Evolutionary conservation across 345 rosid species (phyloP).

Genomic region (Pistacia integerrima): DNA sequence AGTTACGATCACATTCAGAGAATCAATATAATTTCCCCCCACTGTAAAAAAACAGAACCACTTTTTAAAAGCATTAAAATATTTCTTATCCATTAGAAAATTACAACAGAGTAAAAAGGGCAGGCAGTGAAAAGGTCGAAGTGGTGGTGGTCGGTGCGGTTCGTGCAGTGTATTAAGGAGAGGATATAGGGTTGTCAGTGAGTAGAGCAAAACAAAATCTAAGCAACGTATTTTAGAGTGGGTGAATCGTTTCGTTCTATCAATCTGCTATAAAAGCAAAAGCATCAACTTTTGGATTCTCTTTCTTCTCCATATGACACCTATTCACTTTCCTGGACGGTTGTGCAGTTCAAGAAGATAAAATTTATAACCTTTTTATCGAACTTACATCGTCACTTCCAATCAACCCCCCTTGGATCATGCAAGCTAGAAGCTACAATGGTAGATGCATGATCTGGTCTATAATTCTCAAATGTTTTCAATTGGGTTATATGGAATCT

Average conservation of each 20-base stretch:
- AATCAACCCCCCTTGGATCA: neutral
- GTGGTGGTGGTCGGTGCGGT: conserved; percentile 10
- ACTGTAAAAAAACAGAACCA: neutral
- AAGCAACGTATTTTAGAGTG: too few species aligned
- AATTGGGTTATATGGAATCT: too few species aligned
- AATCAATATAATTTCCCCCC: conserved; percentile 6
- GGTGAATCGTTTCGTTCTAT: neutral
- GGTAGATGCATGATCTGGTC: neutral
- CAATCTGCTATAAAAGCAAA: neutral
- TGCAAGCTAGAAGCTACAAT: neutral
- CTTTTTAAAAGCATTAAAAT: neutral
- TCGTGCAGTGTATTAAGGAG: neutral
- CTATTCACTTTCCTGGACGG: neutral
- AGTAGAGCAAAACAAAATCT: neutral
- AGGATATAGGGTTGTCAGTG: neutral
- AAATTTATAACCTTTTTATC: neutral
- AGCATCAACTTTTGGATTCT: neutral
- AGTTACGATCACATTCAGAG: conserved; percentile 14
- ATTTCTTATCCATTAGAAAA: neutral
- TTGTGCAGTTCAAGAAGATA: conserved; percentile 1
- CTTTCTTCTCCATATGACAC: neutral
- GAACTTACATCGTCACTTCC: conserved; percentile 1
- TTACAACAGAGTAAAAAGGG: too few species aligned
- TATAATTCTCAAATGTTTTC: too few species aligned
- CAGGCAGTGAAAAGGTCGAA: too few species aligned